Conservation (phyloP, 176 grass and related monocot genomes). For the Alloteropsis semialata region DNA sequence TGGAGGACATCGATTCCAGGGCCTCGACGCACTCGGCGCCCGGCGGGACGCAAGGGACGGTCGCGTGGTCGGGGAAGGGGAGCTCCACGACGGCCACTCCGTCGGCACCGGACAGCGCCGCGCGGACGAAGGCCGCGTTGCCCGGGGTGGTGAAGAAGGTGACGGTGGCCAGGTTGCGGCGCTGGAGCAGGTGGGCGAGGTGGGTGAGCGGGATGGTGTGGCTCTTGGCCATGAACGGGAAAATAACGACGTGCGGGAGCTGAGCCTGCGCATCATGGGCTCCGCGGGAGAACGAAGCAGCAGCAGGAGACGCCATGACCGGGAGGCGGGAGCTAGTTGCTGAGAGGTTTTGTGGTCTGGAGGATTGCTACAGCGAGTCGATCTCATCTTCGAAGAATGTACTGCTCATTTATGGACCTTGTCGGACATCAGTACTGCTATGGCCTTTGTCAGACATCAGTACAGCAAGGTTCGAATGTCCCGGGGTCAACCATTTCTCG, state of each 20-base stretch:
- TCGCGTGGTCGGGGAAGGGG: background rate
- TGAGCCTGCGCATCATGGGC: background rate
- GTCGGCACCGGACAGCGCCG: conserved; percentile 15
- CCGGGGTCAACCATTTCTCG: too few species aligned
- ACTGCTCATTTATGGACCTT: too few species aligned
- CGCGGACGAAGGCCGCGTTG: conserved; percentile 29
- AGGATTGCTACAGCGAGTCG: background rate
- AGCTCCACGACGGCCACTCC: conserved; percentile 23
- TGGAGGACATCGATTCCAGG: background rate
- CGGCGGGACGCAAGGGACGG: background rate
- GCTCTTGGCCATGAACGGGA: conserved; percentile 35
- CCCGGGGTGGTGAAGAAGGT: conserved; percentile 38
- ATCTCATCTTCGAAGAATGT: background rate
- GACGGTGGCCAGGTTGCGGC: conserved; percentile 12
- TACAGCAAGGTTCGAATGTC: too few species aligned
- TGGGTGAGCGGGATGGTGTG: conserved; percentile 35
- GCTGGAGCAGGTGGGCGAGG: conserved; percentile 19
- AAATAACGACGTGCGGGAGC: conserved; percentile 17
- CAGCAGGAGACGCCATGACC: background rate
- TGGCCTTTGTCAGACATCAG: too few species aligned
- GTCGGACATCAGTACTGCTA: too few species aligned
- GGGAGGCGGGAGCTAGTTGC: background rate
- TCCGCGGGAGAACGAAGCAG: background rate
- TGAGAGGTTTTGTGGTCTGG: background rate
- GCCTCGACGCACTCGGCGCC: conserved; percentile 1